Base-by-base conservation (phyloP, 192 early-diverging fungal species). In the Phlyctochytrium arcticum region DNA sequence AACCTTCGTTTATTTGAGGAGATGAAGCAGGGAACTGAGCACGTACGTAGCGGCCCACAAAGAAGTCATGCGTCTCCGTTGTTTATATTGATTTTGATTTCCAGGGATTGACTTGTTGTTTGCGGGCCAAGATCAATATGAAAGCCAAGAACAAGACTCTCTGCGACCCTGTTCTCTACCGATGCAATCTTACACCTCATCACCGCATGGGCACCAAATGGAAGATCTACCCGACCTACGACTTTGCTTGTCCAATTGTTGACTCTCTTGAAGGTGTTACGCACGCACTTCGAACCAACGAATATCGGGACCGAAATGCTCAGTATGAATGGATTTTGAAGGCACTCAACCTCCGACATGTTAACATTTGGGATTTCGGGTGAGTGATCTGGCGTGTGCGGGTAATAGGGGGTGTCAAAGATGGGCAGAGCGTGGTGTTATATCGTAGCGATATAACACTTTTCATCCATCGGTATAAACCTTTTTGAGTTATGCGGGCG, bases 201-300 rank as follows among this genome's bases (percentile, higher is more conserved):
- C 93, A 94, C 70, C 85, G 83, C 36, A 94, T 91, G 39, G 97
- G 95, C 34, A 71, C 77, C 35, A 88, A 86, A 70, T 99, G 92
- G 91, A 99, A 96, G 81, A 79, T 97, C 46, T 99, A 99, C 76
- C 97, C 95, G 44, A 91, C 92, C 10, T 99, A 99, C 73, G 97
- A 99, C 78, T 97, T 98, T 80, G 92, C 91, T 0, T 97, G 95
- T 77, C 97, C 97, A 2, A 80, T 98, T 50, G 94, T 99, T 35
- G 97, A 99, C 71, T 86, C 88, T 33, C 50, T 94, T 37, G 97
- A 99, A 77, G 97, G 97, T 51, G 95, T 99, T 32, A 96, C 95
- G 5, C 97, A 99, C 55, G 97, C 97, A 26, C 84, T 99, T 57
- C 83, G 97, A 54, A 92, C 94, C 5, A 96, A 90, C 77, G 97